These are phyloP conservation scores for Colletotrichum tabaci DNA, from an alignment of 2,329 filamentous ascomycete species.

Conservation along the genomic window DNA sequence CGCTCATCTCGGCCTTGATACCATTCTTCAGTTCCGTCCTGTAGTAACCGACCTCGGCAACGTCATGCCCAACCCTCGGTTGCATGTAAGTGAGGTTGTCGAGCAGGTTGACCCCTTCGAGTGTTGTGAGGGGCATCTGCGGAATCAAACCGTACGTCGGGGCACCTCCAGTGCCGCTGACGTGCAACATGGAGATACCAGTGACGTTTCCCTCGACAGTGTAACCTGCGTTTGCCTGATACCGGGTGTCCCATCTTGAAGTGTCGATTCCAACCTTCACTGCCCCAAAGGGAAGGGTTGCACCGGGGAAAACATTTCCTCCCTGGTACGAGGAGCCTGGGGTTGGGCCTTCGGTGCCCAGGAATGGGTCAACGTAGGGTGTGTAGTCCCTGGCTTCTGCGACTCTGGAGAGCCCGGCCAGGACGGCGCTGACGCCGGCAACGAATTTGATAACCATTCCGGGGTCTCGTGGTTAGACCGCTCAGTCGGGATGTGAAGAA, in stretches of 20 bases:
- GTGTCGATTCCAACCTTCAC: slow-evolving; percentile 62
- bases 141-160: slow-evolving; percentile 71
- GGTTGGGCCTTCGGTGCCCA: slow-evolving; percentile 62
- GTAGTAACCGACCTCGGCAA: slow-evolving; percentile 68
- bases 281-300: slow-evolving; percentile 59
- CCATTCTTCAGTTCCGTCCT: slow-evolving; percentile 64
- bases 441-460: slow-evolving; percentile 11
- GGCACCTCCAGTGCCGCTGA: slow-evolving; percentile 70
- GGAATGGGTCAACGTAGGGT: slow-evolving; percentile 62
- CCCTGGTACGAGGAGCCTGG: slow-evolving; percentile 60
- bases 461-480: background rate
- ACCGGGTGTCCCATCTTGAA: slow-evolving; percentile 46
- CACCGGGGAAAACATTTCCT: slow-evolving; percentile 62
- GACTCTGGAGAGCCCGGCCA: background rate
- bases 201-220: slow-evolving; percentile 61
- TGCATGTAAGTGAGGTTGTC: slow-evolving; percentile 66
- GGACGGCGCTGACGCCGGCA: slow-evolving; percentile 1
- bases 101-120: slow-evolving; percentile 60
- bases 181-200: slow-evolving; percentile 68
- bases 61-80: slow-evolving; percentile 54
- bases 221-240: slow-evolving; percentile 54
- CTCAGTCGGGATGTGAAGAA: background rate
- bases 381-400: slow-evolving; percentile 29
- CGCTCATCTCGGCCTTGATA: slow-evolving; percentile 64
- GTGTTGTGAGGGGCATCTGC: slow-evolving; percentile 60